Conservation (phyloP, 768 basidiomycete species). For the Stropharia rugosoannulata region DNA sequence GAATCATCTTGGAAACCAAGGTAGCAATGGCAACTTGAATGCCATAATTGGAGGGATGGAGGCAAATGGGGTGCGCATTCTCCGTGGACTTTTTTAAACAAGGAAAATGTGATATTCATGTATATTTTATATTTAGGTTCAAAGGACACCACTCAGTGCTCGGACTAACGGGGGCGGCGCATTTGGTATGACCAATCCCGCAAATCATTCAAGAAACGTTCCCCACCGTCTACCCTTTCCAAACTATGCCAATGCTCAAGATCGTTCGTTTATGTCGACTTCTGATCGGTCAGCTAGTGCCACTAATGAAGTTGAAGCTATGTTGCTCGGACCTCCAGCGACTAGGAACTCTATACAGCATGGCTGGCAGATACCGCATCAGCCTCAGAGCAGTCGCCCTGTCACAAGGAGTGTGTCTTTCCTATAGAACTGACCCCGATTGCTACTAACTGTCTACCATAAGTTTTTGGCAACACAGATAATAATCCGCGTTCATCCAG, state of each 20-base stretch:
- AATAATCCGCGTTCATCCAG: slow-evolving; percentile 33
- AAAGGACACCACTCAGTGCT: slow-evolving; percentile 64
- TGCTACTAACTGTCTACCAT: neutral
- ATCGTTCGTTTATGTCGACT: slow-evolving; percentile 42
- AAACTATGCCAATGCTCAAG: slow-evolving; percentile 19
- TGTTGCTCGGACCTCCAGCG: slow-evolving; percentile 39
- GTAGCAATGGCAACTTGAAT: slow-evolving; percentile 43
- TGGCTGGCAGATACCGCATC: slow-evolving; percentile 22
- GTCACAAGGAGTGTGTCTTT: slow-evolving; percentile 23
- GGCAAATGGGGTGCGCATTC: slow-evolving; percentile 49
- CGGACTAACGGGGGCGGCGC: slow-evolving; percentile 35
- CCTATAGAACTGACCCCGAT: neutral
- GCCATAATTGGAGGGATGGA: slow-evolving; percentile 68
- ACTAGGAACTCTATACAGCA: slow-evolving; percentile 12
- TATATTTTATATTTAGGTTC: slow-evolving; percentile 43
- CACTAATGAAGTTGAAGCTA: slow-evolving; percentile 64
- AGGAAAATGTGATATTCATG: neutral
- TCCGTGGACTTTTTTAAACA: neutral
- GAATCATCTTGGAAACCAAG: slow-evolving; percentile 23
- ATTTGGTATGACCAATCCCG: slow-evolving; percentile 21
- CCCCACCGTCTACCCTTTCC: slow-evolving; percentile 52
- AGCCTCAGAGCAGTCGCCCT: slow-evolving; percentile 15
- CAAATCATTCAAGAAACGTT: slow-evolving; percentile 28
- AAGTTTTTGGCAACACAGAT: slow-evolving; percentile 43
- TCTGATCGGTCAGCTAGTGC: slow-evolving; percentile 68